Percentiles rank a stretch among this genome's conserved stretches.
These are phyloP conservation scores for Atkinsonella hypoxylon DNA, from an alignment of 2,329 filamentous ascomycete species.

Conservation along the genomic window DNA sequence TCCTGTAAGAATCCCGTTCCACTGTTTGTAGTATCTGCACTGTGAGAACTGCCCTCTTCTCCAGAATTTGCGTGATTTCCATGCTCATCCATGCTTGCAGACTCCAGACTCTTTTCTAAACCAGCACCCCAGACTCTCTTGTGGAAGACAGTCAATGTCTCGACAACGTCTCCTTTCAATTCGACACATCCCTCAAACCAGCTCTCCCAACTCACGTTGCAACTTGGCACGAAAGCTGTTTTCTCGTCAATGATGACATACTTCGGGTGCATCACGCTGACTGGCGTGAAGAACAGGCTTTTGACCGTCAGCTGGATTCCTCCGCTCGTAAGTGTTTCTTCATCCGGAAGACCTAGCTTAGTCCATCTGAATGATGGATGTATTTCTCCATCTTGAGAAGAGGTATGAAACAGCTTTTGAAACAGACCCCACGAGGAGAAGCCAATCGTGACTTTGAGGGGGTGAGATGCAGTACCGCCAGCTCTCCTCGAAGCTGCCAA, in stretches of 20 bases:
- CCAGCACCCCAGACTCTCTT: constrained; percentile 48
- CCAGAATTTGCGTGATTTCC: background rate
- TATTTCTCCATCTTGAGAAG: constrained; percentile 46
- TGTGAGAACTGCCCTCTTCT: background rate
- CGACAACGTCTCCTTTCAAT: constrained; percentile 49
- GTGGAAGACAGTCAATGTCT: constrained; percentile 55
- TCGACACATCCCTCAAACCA: constrained; percentile 74
- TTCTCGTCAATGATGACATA: constrained; percentile 62
- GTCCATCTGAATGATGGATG: constrained; percentile 51
- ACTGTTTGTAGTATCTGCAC: constrained; percentile 4
- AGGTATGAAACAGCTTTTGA: constrained; percentile 65
- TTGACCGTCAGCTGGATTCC: constrained; percentile 61
- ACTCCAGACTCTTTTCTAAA: constrained; percentile 4
- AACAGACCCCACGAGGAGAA: constrained; percentile 62
- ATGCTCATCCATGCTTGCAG: background rate
- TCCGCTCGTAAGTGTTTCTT: constrained; percentile 35
- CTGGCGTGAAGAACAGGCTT: constrained; percentile 66
- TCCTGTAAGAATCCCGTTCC: constrained; percentile 7
- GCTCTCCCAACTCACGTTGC: constrained; percentile 78
- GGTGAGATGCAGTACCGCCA: constrained; percentile 12
- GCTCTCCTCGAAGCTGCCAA: constrained; percentile 37
- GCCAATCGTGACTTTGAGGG: constrained; percentile 55
- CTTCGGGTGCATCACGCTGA: constrained; percentile 83
- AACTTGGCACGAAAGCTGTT: constrained; percentile 60
- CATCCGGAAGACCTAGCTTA: constrained; percentile 51